Conservation (phyloP, 78 protist species). For the Chrysochromulina parva region DNA sequence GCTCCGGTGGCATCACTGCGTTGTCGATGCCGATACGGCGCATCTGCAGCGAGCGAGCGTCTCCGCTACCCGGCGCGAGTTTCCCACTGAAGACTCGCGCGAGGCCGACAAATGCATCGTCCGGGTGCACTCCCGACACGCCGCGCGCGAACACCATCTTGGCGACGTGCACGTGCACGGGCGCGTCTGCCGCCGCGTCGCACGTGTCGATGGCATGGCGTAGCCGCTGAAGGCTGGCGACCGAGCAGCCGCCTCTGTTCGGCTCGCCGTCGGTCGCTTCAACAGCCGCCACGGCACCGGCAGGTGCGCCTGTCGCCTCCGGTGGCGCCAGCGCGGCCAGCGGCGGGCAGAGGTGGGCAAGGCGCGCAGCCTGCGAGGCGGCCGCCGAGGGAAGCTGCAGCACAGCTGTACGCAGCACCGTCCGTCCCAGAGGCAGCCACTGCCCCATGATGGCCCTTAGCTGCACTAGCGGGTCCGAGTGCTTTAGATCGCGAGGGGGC, state of each 20-base stretch:
- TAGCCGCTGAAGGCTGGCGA: not conserved
- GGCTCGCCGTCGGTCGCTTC: too few species aligned
- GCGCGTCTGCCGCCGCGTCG: slow-evolving; percentile 12
- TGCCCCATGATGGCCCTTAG: slow-evolving; percentile 55
- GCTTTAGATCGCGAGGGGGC: slow-evolving; percentile 36
- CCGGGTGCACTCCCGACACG: not conserved
- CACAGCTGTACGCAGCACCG: slow-evolving; percentile 64
- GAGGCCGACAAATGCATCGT: slow-evolving; percentile 77
- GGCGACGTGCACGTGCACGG: slow-evolving; percentile 61
- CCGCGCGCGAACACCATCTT: slow-evolving; percentile 60
- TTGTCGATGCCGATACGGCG: not conserved
- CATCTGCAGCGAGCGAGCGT: too few species aligned
- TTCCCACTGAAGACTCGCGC: slow-evolving; percentile 86
- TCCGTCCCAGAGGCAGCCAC: slow-evolving; percentile 88
- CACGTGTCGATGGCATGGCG: not conserved
- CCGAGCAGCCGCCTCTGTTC: too few species aligned
- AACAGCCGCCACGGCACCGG: not conserved
- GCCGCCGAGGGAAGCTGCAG: slow-evolving; percentile 74
- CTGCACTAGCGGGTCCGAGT: slow-evolving; percentile 39
- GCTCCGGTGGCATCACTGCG: too few species aligned
- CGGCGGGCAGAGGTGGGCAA: slow-evolving; percentile 60
- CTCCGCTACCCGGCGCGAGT: slow-evolving; percentile 46
- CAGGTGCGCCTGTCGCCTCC: not conserved
- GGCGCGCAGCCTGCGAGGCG: slow-evolving; percentile 72
- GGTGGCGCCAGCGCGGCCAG: not conserved